Conservation (phyloP, 495 filamentous ascomycete genomes). For the Niebla homalea region DNA sequence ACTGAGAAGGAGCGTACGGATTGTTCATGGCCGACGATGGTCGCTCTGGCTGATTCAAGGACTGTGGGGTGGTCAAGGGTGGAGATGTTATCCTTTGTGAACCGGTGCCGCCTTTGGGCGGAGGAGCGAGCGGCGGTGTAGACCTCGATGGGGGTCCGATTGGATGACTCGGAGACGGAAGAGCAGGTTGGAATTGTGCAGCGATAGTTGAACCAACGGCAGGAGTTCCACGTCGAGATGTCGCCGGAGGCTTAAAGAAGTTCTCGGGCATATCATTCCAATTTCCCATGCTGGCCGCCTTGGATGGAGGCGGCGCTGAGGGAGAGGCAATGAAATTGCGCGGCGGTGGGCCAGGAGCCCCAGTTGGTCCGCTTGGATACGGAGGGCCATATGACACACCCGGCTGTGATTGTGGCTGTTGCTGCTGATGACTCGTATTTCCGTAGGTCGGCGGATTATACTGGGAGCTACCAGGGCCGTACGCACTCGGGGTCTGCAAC, state of each 20-base stretch:
- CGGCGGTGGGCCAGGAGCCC: slow-evolving; percentile 37
- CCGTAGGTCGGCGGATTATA: slow-evolving; percentile 24
- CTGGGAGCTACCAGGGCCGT: slow-evolving; percentile 29
- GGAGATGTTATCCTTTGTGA: slow-evolving; percentile 46
- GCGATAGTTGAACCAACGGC: slow-evolving; percentile 43
- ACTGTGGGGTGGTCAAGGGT: slow-evolving; percentile 23
- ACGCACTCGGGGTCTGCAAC: slow-evolving; percentile 42
- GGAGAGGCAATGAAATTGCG: slow-evolving; percentile 46
- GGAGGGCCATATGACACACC: slow-evolving; percentile 27
- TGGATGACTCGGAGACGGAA: slow-evolving; percentile 28
- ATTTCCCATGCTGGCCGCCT: slow-evolving; percentile 52
- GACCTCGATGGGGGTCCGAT: slow-evolving; percentile 31
- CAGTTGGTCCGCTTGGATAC: slow-evolving; percentile 26
- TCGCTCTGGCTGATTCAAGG: slow-evolving; percentile 33
- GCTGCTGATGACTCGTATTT: slow-evolving; percentile 34
- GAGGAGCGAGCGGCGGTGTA: slow-evolving; percentile 37
- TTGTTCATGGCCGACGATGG: slow-evolving; percentile 54
- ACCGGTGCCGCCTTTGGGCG: slow-evolving; percentile 40
- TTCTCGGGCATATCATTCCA: slow-evolving; percentile 94
- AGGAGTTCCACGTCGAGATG: slow-evolving; percentile 58
- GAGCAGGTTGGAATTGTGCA: slow-evolving; percentile 44
- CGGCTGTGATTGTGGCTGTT: slow-evolving; percentile 22
- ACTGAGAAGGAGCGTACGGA: slow-evolving; percentile 47
- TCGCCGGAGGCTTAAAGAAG: slow-evolving; percentile 54
- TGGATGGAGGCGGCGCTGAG: slow-evolving; percentile 53